These are phyloP conservation scores for Leucocoprinus leucothites DNA, from an alignment of 768 basidiomycete genomes.

Conservation along the genomic window DNA sequence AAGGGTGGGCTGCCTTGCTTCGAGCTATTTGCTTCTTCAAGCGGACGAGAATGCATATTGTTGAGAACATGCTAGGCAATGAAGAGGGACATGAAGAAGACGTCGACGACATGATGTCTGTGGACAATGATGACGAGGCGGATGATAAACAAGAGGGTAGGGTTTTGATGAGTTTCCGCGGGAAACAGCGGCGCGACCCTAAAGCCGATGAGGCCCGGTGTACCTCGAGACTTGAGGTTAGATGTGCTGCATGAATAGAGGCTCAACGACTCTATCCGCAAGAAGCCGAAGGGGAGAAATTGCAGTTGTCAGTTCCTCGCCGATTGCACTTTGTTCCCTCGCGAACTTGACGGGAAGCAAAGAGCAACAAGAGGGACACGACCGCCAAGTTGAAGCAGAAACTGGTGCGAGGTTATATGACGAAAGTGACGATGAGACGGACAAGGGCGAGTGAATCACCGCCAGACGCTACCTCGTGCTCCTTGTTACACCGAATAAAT, in stretches of 20 bases:
- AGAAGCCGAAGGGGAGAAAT: slow-evolving; percentile 7
- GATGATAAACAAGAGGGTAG: background rate
- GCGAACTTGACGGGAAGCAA: slow-evolving; percentile 8
- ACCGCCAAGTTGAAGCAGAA: slow-evolving; percentile 3
- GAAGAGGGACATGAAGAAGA: slow-evolving; percentile 12
- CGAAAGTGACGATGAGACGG: slow-evolving; percentile 3
- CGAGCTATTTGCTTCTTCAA: slow-evolving; percentile 44
- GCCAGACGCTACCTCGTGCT: background rate
- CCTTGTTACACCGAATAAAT: too few species aligned
- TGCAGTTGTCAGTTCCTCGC: slow-evolving; percentile 4
- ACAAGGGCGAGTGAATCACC: background rate
- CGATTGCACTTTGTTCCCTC: slow-evolving; percentile 6
- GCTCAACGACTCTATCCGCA: background rate
- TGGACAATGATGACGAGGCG: slow-evolving; percentile 2
- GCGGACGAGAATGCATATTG: slow-evolving; percentile 30
- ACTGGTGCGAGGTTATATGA: background rate
- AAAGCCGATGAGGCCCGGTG: background rate
- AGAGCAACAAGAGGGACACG: slow-evolving; percentile 4
- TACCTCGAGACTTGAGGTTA: background rate
- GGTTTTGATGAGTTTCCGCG: background rate
- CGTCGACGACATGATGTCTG: background rate
- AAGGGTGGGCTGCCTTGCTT: slow-evolving; percentile 49
- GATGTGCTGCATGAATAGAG: background rate
- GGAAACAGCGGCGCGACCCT: slow-evolving; percentile 6
- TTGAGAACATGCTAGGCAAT: slow-evolving; percentile 9